Evolutionary conservation across 163 green algal species (phyloP), one percentile per base, ranked within the genome.

Genomic region (Prototheca wickerhamii): DNA sequence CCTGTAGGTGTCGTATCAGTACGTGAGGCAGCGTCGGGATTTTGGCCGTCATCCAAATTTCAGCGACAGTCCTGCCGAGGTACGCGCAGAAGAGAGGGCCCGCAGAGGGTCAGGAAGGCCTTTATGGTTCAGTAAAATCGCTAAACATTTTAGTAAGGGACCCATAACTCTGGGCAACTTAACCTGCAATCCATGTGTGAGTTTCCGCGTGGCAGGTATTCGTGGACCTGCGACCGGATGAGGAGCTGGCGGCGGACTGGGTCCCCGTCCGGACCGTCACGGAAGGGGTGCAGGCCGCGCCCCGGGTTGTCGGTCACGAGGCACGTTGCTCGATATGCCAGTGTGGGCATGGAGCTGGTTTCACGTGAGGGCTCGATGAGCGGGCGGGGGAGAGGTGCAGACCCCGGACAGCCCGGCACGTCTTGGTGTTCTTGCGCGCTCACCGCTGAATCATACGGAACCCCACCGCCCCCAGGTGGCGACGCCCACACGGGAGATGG

Each of bases 161-260:
- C n/a, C n/a, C n/a, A n/a, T n/a, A n/a, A n/a, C n/a, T n/a, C n/a
- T n/a, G n/a, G n/a, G n/a, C n/a, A n/a, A 10, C 21, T 2, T 2
- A 25, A 64, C 28, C 12, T 53, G 40, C 12, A 34, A 30, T 52
- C 40, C 46, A 44, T 10, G 15, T 40, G 57, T 58, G 12, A 21
- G 40, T 25, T 53, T 15, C 42, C 20, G 6, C 33, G 1, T 8
- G n/a, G 34, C 59, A 73, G 66, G 53, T 75, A 50, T 72, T 96
- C 26, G 78, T 85, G 5, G 89, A 96, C 64, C 84, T 95, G 40
- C 75, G 88, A 3, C 89, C 89, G 2, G 92, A 95, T 52, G 83
- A 93, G 67, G 84, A 91, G 64, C 79, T 90, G 58, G 80, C 81
- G 20, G 77, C 80, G 29, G 90, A 62, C 77, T 89, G 51, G 76